phyloP scores from a whole-genome alignment of 805 yeast species.

The Hanseniaspora lindneri region DNA sequence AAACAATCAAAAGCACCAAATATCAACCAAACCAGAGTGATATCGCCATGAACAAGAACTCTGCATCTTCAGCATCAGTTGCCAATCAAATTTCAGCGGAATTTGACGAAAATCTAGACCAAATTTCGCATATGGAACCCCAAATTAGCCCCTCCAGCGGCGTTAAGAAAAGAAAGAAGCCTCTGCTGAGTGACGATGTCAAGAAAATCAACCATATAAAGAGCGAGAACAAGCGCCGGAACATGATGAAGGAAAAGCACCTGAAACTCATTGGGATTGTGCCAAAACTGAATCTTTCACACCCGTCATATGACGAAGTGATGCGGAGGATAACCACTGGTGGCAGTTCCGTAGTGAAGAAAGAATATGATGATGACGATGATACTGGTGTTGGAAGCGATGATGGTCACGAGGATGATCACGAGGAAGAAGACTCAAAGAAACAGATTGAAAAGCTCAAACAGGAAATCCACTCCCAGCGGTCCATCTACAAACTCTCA shows the following conservation, averaged over 20 bases:
- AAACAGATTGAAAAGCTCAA: constrained; percentile 4
- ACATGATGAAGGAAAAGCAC: constrained; percentile 11
- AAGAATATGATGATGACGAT: background rate
- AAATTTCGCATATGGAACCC: too few species aligned
- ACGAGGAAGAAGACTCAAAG: too few species aligned
- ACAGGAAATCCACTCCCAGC: background rate
- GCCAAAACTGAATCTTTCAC: constrained; percentile 2
- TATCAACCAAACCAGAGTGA: too few species aligned
- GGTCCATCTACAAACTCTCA: background rate
- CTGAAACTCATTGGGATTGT: constrained; percentile 2
- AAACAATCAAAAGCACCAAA: too few species aligned
- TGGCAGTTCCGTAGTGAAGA: background rate
- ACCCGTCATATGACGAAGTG: background rate
- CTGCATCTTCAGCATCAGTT: too few species aligned
- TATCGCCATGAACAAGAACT: too few species aligned
- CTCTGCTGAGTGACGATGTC: constrained; percentile 6
- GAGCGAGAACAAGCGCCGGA: constrained; percentile 14
- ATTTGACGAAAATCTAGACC: background rate
- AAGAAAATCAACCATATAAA: constrained; percentile 15
- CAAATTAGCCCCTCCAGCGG: too few species aligned
- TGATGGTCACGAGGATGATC: background rate
- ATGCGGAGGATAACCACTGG: background rate
- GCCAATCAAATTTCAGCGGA: too few species aligned
- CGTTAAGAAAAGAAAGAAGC: too few species aligned
- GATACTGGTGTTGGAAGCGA: constrained; percentile 5